These are phyloP conservation scores for Ogataea neopini DNA, from an alignment of 805 yeast genomes.

Conservation along the genomic window DNA sequence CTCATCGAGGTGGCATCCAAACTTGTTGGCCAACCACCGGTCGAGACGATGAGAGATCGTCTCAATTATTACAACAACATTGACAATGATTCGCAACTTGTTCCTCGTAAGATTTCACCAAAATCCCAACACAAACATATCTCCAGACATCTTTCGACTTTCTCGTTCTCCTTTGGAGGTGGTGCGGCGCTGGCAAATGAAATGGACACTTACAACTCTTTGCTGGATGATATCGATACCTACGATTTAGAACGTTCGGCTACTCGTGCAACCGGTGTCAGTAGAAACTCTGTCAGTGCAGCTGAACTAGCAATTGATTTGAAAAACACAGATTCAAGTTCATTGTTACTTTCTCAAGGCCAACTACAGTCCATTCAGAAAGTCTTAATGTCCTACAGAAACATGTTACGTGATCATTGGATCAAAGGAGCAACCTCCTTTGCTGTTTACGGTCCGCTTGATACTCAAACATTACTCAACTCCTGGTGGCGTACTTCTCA, in stretches of 20 bases:
- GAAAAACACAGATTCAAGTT: constrained; percentile 26
- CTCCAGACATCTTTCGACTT: constrained; percentile 27
- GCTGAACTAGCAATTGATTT: constrained; percentile 33
- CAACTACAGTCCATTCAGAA: constrained; percentile 49
- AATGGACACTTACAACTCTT: constrained; percentile 34
- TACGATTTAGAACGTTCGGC: constrained; percentile 29
- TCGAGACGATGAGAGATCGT: constrained; percentile 38
- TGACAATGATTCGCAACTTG: constrained; percentile 46
- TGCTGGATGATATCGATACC: constrained; percentile 36
- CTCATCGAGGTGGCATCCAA: constrained; percentile 63
- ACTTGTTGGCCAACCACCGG: constrained; percentile 55
- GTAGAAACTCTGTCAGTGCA: constrained; percentile 28
- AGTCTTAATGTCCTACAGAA: constrained; percentile 53
- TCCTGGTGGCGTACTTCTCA: constrained; percentile 54
- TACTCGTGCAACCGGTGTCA: constrained; percentile 17
- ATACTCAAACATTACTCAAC: constrained; percentile 39
- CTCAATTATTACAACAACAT: constrained; percentile 36
- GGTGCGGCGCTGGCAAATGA: constrained; percentile 24
- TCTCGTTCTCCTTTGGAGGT: constrained; percentile 22
- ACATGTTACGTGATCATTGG: constrained; percentile 53
- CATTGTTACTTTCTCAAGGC: constrained; percentile 34
- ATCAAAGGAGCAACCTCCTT: constrained; percentile 15
- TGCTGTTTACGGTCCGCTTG: constrained; percentile 31
- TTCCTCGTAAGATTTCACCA: constrained; percentile 50
- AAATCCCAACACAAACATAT: constrained; percentile 34